Conservation (phyloP, 805 yeast species). For the Yarrowia sp. region DNA sequence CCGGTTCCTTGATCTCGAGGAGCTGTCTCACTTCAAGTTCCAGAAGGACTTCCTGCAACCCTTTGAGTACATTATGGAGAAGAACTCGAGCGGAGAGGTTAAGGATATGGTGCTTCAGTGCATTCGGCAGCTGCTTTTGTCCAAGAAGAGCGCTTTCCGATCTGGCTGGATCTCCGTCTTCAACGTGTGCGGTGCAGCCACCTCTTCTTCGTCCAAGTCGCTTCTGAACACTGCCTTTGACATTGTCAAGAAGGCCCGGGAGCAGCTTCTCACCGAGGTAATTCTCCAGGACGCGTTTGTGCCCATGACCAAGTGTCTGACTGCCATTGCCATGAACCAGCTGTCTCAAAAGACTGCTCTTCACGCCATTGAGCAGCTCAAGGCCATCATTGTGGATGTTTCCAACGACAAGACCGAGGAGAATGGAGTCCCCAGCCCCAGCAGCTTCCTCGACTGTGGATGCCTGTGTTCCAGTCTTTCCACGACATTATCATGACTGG, state of each 20-base stretch:
- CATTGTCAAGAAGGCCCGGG: slow-evolving; percentile 58
- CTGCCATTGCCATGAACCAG: slow-evolving; percentile 79
- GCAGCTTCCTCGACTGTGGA: slow-evolving; percentile 54
- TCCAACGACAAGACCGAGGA: slow-evolving; percentile 37
- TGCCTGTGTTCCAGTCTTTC: slow-evolving; percentile 80
- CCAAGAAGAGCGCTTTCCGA: slow-evolving; percentile 67
- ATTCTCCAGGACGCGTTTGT: slow-evolving; percentile 63
- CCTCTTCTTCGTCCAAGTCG: slow-evolving; percentile 51
- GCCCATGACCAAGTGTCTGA: slow-evolving; percentile 69
- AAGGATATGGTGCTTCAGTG: slow-evolving; percentile 90
- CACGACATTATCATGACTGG: slow-evolving; percentile 90
- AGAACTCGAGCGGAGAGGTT: slow-evolving; percentile 65
- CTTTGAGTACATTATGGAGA: slow-evolving; percentile 70
- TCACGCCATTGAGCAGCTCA: slow-evolving; percentile 73
- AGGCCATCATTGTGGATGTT: slow-evolving; percentile 34
- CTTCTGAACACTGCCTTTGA: slow-evolving; percentile 63
- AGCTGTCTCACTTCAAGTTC: slow-evolving; percentile 90
- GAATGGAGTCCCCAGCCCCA: slow-evolving; percentile 11
- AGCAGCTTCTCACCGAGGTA: slow-evolving; percentile 59
- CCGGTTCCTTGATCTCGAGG: slow-evolving; percentile 90
- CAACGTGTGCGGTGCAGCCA: slow-evolving; percentile 71
- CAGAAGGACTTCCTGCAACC: slow-evolving; percentile 93
- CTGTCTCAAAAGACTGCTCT: slow-evolving; percentile 75
- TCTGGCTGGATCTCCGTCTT: slow-evolving; percentile 96
- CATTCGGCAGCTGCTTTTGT: slow-evolving; percentile 75